Evolutionary conservation across 2,329 filamentous ascomycete species (phyloP), one percentile per base, ranked within the genome.

Genomic region (Trichoderma sp.): DNA sequence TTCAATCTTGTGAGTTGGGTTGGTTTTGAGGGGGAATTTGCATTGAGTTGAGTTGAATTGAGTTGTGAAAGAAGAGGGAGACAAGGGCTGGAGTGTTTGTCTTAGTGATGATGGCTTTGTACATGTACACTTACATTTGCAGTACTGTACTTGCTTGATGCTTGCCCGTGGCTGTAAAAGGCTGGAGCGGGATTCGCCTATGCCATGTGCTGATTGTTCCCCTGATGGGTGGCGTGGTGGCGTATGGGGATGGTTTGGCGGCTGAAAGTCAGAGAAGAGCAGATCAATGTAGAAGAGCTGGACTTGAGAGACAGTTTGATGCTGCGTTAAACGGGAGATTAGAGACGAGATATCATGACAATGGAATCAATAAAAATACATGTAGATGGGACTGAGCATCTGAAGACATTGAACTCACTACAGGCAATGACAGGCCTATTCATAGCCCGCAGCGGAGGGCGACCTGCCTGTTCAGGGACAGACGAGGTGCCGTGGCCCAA

Each of bases 191-290:
- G 66, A 61, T 32, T 61, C 60, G 56, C 36, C 57, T 61, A 21
- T 68, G 58, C 58, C 58, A 62, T 62, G 58, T 65, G 65, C 65
- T 68, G 65, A 24, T 69, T 24, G 32, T 34, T 32, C 66, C 66
- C 66, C 53, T 61, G 66, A 69, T 69, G 28, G 26, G 66, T 69
- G 56, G 66, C 66, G 66, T 61, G 56, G 66, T 69, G 66, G 66
- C 66, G 66, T 36, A 30, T 62, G 66, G 66, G 66, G 64, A 53
- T 24, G 32, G 47, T 36, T 65, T 65, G 62, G 34, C 32, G 34
- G 36, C 47, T 53, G 47, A 53, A 53, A 51, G 43, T 43, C n/a
- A 51, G 39, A 43, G 39, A 18, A 51, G 43, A 51, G 43, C 43
- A 36, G n/a, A 11, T 18, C 7, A 5, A 11, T 9, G 26, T 14